A percentile compares a stretch with the other conserved stretches of the same genome.
These are phyloP conservation scores for Ceratocystis ficicola DNA, from an alignment of 2,329 filamentous ascomycete genomes.

Conservation along the genomic window DNA sequence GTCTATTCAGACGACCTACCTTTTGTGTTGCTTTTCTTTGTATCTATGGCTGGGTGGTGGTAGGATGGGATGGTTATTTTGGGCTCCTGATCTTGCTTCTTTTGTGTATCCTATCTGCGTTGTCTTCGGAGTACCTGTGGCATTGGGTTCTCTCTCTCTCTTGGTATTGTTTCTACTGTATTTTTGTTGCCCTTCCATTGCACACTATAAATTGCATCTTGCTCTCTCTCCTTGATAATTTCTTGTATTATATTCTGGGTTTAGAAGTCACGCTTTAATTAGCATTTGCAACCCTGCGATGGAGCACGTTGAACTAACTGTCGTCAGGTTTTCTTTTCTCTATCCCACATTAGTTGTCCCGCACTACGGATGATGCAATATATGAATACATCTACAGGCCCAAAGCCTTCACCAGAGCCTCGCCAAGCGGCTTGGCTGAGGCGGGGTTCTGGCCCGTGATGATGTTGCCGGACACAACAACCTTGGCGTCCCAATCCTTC, in stretches of 20 bases:
- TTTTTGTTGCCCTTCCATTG: constrained; percentile 6
- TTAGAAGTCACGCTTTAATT: constrained; percentile 2
- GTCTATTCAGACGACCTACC: too few species aligned
- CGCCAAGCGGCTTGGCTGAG: constrained; percentile 40
- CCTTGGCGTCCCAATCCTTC: constrained; percentile 38
- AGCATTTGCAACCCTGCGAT: neutral
- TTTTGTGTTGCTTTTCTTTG: neutral
- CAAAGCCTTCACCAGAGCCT: constrained; percentile 40
- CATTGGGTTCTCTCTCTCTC: neutral
- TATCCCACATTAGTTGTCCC: neutral
- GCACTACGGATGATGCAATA: neutral
- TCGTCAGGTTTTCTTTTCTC: neutral
- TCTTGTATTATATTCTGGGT: constrained; percentile 3
- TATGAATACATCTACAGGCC: constrained; percentile 18
- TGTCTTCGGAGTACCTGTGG: constrained; percentile 3
- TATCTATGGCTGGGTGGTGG: neutral
- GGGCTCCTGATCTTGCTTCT: neutral
- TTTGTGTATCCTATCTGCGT: constrained; percentile 11
- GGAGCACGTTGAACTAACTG: neutral
- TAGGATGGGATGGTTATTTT: neutral
- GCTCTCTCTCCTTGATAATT: neutral
- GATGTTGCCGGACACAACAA: constrained; percentile 40
- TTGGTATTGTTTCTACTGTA: constrained; percentile 4
- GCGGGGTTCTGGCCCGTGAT: constrained; percentile 49
- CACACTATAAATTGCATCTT: constrained; percentile 5